phyloP scores from a whole-genome alignment of 257 asterid genomes.

The Solanum pinnatisectum region DNA sequence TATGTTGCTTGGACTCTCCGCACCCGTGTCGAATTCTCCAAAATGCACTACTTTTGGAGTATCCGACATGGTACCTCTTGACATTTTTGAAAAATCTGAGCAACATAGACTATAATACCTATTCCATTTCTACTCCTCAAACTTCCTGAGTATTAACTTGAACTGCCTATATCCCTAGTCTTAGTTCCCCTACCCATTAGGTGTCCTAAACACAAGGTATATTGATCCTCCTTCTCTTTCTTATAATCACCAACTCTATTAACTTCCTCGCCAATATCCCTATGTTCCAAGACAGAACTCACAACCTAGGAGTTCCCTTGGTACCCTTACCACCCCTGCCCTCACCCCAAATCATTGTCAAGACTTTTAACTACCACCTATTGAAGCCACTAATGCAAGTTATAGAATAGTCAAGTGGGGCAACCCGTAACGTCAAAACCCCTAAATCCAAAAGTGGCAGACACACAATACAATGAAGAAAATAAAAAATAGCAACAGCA shows the following conservation, averaged over 20 bases:
- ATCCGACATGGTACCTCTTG: too few species aligned
- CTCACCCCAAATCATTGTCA: neutral
- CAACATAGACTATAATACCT: neutral
- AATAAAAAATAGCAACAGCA: neutral
- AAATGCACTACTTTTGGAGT: too few species aligned
- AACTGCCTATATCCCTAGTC: neutral
- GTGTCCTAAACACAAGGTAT: neutral
- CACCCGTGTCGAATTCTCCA: too few species aligned
- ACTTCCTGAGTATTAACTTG: neutral
- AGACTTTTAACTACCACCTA: neutral
- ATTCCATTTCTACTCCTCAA: neutral
- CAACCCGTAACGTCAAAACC: neutral
- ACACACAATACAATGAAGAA: neutral
- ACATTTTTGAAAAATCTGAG: too few species aligned
- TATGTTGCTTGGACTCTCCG: neutral
- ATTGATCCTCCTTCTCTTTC: neutral
- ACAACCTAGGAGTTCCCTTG: neutral
- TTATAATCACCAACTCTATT: neutral
- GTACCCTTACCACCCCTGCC: neutral
- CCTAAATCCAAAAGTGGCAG: neutral
- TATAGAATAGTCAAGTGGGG: neutral
- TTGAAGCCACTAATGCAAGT: neutral
- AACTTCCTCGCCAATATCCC: neutral
- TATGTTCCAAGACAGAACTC: neutral
- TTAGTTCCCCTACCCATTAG: neutral